These are phyloP conservation scores for Carpediemonas membranifera DNA, from an alignment of 78 protist species.

Conservation along the genomic window DNA sequence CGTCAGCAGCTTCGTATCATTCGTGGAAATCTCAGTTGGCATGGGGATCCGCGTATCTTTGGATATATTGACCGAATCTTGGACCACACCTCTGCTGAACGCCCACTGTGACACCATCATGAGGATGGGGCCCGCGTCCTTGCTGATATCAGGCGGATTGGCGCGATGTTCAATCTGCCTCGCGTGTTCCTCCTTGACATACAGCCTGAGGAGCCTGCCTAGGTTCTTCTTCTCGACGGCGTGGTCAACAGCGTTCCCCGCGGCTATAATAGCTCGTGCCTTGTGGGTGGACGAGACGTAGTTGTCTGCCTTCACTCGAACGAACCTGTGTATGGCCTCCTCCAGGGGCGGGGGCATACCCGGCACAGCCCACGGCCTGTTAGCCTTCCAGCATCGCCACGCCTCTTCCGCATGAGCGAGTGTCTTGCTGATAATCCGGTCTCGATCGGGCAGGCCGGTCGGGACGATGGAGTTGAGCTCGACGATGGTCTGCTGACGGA, in stretches of 20 bases:
- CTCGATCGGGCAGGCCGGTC: too few species aligned
- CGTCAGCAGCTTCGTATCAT: slow-evolving; percentile 95
- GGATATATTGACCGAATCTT: too few species aligned
- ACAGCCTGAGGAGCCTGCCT: slow-evolving; percentile 96
- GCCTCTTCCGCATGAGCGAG: slow-evolving; percentile 92
- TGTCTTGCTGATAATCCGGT: neutral
- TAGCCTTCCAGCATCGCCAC: slow-evolving; percentile 99
- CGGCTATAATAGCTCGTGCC: slow-evolving; percentile 84
- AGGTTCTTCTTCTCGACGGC: slow-evolving; percentile 92
- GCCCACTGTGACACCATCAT: slow-evolving; percentile 92
- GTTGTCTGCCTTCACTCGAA: slow-evolving; percentile 97
- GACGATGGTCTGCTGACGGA: too few species aligned
- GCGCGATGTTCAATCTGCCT: too few species aligned
- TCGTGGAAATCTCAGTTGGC: slow-evolving; percentile 95
- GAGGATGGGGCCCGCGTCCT: slow-evolving; percentile 93
- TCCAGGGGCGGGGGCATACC: slow-evolving; percentile 94
- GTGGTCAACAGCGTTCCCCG: slow-evolving; percentile 98
- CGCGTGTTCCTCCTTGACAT: slow-evolving; percentile 94
- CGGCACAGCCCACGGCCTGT: slow-evolving; percentile 99
- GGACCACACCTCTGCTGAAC: slow-evolving; percentile 87
- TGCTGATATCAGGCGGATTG: neutral
- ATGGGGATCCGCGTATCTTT: slow-evolving; percentile 84
- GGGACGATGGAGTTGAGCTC: too few species aligned
- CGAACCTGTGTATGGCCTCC: slow-evolving; percentile 92
- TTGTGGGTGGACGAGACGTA: slow-evolving; percentile 43